A percentile compares a stretch with the other conserved stretches of the same genome.
Conservation (phyloP, 768 basidiomycete species). For the Pulveroboletus ravenelii region DNA sequence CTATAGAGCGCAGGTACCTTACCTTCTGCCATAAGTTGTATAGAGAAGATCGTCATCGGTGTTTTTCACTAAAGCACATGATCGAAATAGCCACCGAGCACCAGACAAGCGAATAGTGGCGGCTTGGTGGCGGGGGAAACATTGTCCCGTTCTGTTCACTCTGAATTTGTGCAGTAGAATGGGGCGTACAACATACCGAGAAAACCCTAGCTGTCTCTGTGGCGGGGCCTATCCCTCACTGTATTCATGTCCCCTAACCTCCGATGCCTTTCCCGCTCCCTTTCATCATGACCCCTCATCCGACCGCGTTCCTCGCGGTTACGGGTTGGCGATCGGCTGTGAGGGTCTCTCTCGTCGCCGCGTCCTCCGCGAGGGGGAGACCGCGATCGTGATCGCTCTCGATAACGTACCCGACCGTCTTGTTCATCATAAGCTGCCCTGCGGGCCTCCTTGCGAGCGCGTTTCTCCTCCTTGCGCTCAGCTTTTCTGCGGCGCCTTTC, state of each 20-base stretch:
- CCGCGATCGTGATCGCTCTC: constrained; percentile 33
- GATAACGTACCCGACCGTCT: constrained; percentile 22
- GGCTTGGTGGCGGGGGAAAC: background rate
- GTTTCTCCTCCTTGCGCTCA: constrained; percentile 56
- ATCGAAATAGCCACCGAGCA: constrained; percentile 6
- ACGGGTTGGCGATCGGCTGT: constrained; percentile 30
- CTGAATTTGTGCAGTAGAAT: constrained; percentile 4
- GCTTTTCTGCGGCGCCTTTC: constrained; percentile 49
- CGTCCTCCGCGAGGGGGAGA: constrained; percentile 28
- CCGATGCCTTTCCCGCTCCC: constrained; percentile 37
- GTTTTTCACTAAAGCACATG: constrained; percentile 9
- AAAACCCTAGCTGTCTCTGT: constrained; percentile 17
- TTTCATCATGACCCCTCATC: constrained; percentile 25
- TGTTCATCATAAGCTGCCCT: constrained; percentile 33
- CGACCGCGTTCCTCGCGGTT: constrained; percentile 18
- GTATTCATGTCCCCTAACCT: constrained; percentile 49
- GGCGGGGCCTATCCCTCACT: constrained; percentile 34
- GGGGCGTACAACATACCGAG: constrained; percentile 6
- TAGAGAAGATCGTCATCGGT: constrained; percentile 12
- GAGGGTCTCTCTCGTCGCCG: constrained; percentile 18
- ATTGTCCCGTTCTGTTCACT: constrained; percentile 2
- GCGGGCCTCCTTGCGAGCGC: constrained; percentile 49
- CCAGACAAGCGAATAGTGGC: background rate
- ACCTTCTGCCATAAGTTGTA: constrained; percentile 14
- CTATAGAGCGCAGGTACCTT: constrained; percentile 14